Evolutionary conservation across 1,284 basidiomycete species (phyloP).

Genomic region (Erythrobasidium hasegawianum): DNA sequence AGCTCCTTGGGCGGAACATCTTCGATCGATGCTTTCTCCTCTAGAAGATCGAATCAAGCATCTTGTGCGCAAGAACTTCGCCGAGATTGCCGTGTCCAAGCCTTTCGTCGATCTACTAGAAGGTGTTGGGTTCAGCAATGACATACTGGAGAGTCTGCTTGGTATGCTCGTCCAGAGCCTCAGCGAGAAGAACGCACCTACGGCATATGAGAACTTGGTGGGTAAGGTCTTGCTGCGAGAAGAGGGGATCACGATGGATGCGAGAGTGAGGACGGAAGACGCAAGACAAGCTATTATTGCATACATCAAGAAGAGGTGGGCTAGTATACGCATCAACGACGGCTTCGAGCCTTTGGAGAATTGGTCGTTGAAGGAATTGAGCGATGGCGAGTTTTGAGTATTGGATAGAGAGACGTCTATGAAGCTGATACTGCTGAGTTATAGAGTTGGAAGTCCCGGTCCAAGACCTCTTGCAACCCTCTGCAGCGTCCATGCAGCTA

Average conservation of each 20-base stretch:
- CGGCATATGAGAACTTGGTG: slow-evolving; percentile 49
- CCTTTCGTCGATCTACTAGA: slow-evolving; percentile 44
- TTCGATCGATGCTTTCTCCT: slow-evolving; percentile 50
- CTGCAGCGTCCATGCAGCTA: slow-evolving; percentile 48
- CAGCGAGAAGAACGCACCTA: slow-evolving; percentile 42
- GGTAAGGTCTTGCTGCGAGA: slow-evolving; percentile 44
- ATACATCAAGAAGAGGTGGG: slow-evolving; percentile 61
- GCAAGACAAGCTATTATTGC: slow-evolving; percentile 60
- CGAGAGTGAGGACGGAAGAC: slow-evolving; percentile 58
- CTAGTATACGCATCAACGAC: slow-evolving; percentile 66
- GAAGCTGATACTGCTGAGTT: no score
- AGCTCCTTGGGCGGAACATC: slow-evolving; percentile 41
- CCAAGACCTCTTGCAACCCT: slow-evolving; percentile 60
- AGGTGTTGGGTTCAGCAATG: slow-evolving; percentile 47
- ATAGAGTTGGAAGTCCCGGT: slow-evolving; percentile 72
- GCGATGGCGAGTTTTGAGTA: slow-evolving; percentile 71
- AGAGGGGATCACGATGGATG: slow-evolving; percentile 44
- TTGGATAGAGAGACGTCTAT: no score
- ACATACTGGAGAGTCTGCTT: slow-evolving; percentile 44
- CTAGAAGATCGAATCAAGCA: slow-evolving; percentile 42
- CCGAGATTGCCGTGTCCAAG: slow-evolving; percentile 39
- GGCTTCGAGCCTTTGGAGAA: slow-evolving; percentile 75
- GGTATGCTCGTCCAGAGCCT: slow-evolving; percentile 42
- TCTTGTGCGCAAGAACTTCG: slow-evolving; percentile 36
- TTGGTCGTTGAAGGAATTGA: slow-evolving; percentile 84